A percentile compares a stretch with the other conserved stretches of the same genome.
phyloP scores from a whole-genome alignment of 768 basidiomycete genomes.

The Calocera viscosa region DNA sequence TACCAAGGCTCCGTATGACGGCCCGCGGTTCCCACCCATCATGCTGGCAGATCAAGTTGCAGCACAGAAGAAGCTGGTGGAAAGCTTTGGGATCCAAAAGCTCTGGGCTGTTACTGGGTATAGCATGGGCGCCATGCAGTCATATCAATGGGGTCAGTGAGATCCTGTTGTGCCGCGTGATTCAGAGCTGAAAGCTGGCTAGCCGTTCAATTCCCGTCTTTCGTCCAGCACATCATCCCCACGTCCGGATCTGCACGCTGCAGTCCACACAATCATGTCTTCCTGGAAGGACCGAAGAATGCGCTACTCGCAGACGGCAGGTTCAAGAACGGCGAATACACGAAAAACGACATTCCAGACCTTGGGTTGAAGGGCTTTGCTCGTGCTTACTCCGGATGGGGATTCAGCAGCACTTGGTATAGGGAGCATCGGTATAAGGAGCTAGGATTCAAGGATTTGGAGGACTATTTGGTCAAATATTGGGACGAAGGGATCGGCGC shows the following conservation, averaged over 20 bases:
- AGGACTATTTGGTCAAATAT: slow-evolving; percentile 10
- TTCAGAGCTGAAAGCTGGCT: not conserved
- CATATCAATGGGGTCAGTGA: slow-evolving; percentile 9
- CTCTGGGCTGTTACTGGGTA: not conserved
- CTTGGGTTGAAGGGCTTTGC: slow-evolving; percentile 6
- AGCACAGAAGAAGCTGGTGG: slow-evolving; percentile 7
- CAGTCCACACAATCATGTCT: slow-evolving; percentile 8
- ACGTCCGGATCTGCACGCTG: not conserved
- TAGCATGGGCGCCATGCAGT: slow-evolving; percentile 9
- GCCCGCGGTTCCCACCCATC: not conserved
- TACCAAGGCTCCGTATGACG: not conserved
- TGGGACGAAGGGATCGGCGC: slow-evolving; percentile 10
- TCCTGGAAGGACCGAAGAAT: slow-evolving; percentile 9
- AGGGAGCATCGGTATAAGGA: slow-evolving; percentile 3
- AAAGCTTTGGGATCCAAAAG: not conserved
- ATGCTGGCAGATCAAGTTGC: not conserved
- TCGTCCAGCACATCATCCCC: slow-evolving; percentile 7
- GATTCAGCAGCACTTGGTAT: slow-evolving; percentile 8
- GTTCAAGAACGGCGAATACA: slow-evolving; percentile 10
- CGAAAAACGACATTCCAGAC: not conserved
- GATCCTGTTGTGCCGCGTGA: not conserved
- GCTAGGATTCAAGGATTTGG: slow-evolving; percentile 5
- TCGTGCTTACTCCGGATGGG: slow-evolving; percentile 9
- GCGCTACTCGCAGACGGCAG: slow-evolving; percentile 7
- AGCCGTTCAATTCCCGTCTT: slow-evolving; percentile 8